A percentile compares a stretch with the other conserved stretches of the same genome.
phyloP scores from a whole-genome alignment of 1,284 basidiomycete species.

The Cronartium ribicola region DNA sequence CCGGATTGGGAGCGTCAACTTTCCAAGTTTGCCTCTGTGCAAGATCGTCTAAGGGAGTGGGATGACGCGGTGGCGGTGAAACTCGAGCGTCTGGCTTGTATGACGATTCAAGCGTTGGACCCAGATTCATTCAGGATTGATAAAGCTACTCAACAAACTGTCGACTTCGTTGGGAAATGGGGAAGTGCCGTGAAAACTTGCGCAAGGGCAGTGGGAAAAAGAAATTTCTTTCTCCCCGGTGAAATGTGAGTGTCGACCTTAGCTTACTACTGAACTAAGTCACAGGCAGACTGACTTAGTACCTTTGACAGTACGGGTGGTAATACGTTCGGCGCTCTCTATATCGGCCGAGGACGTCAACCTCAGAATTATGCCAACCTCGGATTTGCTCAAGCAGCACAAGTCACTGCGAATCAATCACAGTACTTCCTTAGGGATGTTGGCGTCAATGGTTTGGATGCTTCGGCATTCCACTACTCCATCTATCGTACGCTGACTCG shows the following conservation, averaged over 20 bases:
- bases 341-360: conserved; percentile 79
- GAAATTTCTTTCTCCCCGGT: conserved; percentile 80
- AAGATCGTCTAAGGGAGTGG: conserved; percentile 89
- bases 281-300: not conserved
- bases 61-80: conserved; percentile 68
- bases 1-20: conserved; percentile 73
- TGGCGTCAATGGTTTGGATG: conserved; percentile 64
- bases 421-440: conserved; percentile 73
- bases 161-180: conserved; percentile 73
- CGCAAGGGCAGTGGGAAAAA: conserved; percentile 66
- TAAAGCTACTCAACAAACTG: conserved; percentile 83
- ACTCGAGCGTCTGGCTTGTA: conserved; percentile 71
- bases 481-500: conserved; percentile 75
- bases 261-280: not conserved
- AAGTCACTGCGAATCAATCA: conserved; percentile 58
- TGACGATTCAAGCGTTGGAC: conserved; percentile 77
- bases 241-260: conserved; percentile 58
- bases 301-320: conserved; percentile 64
- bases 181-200: conserved; percentile 67
- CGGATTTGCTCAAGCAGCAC: conserved; percentile 63
- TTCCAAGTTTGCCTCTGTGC: conserved; percentile 86
- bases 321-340: conserved; percentile 78
- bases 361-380: conserved; percentile 60
- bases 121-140: conserved; percentile 89
- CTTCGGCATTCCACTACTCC: conserved; percentile 83